Conservation (phyloP, 176 grass and related monocot species). For the Avena sativa region DNA sequence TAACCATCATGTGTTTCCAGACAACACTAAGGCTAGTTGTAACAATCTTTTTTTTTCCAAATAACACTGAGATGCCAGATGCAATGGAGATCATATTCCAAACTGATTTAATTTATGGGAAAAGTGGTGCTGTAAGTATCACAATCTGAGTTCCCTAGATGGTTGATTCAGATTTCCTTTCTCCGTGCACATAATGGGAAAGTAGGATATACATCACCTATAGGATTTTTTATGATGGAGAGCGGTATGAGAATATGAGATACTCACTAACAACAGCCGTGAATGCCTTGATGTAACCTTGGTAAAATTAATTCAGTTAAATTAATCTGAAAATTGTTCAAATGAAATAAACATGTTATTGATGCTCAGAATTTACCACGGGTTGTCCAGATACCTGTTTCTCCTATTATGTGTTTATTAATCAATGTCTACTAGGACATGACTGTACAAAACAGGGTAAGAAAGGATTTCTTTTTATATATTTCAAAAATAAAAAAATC, state of each 20-base stretch:
- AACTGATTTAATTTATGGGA: slow-evolving; percentile 61
- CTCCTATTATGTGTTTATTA: background rate
- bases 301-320: background rate
- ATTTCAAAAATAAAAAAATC: background rate
- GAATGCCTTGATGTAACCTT: background rate
- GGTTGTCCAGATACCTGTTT: background rate
- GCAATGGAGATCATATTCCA: slow-evolving; percentile 80
- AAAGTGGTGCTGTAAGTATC: slow-evolving; percentile 67
- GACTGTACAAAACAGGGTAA: background rate
- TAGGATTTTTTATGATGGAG: too few relatives aligned
- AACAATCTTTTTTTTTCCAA: slow-evolving; percentile 40
- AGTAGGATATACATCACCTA: too few relatives aligned
- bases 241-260: too few relatives aligned
- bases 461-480: slow-evolving; percentile 12
- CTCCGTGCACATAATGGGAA: background rate
- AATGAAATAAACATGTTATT: background rate
- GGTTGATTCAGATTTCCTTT: slow-evolving; percentile 3
- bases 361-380: background rate
- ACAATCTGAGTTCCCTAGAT: slow-evolving; percentile 1
- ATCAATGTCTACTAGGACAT: background rate
- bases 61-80: slow-evolving; percentile 74
- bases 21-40: slow-evolving; percentile 35
- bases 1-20: slow-evolving; percentile 45
- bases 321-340: background rate
- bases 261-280: background rate